A percentile compares a stretch with the other conserved stretches of the same genome.
phyloP scores from a whole-genome alignment of 225 moss, liverwort and hornwort genomes.

The Ulota crispa region DNA sequence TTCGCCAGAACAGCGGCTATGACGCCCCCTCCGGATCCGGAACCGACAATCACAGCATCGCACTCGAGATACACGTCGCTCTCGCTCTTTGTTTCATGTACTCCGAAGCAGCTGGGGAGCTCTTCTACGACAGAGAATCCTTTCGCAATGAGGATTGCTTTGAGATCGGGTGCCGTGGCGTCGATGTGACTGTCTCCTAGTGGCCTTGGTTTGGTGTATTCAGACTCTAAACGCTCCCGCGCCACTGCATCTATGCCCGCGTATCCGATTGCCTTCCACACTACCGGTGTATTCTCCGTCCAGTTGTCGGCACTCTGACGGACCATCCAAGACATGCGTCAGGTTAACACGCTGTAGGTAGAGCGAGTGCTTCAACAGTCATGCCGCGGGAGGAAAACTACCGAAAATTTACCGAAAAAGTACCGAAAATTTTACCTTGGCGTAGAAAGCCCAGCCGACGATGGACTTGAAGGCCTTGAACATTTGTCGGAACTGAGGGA shows the following conservation, averaged over 20 bases:
- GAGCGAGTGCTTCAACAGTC: neutral
- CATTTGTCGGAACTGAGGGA: conserved; percentile 22
- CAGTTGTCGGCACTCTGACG: conserved; percentile 53
- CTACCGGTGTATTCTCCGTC: conserved; percentile 32
- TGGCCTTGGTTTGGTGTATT: conserved; percentile 37
- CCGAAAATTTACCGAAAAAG: no score
- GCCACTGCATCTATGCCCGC: conserved; percentile 51
- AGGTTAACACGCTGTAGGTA: neutral
- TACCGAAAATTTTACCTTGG: conserved; percentile 41
- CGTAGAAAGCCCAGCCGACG: conserved; percentile 51
- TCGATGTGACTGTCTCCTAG: conserved; percentile 65
- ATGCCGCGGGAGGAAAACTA: neutral
- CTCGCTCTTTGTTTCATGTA: neutral
- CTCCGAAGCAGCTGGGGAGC: conserved; percentile 29
- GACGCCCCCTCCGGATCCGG: conserved; percentile 87
- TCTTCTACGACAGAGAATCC: conserved; percentile 52
- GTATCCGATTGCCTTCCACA: conserved; percentile 82
- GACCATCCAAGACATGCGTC: neutral
- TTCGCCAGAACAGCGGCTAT: conserved; percentile 69
- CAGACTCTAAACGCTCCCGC: conserved; percentile 11
- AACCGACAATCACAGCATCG: conserved; percentile 78
- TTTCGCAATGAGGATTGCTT: conserved; percentile 36
- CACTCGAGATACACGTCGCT: conserved; percentile 57
- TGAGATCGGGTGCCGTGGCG: conserved; percentile 30
- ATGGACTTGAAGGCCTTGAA: conserved; percentile 62